A percentile compares a stretch with the other conserved stretches of the same genome.
phyloP scores from a whole-genome alignment of 225 moss, liverwort and hornwort species.

The Bryoerythrophyllum caledonicum region DNA sequence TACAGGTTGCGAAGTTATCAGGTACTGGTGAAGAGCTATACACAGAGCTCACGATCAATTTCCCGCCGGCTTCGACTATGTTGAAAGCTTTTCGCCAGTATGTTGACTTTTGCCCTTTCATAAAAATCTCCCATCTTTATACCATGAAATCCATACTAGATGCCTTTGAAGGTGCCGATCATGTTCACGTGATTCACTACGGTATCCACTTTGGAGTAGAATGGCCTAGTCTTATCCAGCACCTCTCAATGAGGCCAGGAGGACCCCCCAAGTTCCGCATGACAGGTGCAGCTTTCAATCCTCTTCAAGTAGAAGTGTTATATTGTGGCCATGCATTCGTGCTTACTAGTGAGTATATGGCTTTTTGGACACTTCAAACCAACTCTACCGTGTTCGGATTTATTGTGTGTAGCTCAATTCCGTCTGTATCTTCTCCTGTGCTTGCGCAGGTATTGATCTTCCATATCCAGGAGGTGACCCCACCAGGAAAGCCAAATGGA shows the following conservation, averaged over 20 bases:
- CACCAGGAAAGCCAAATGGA: constrained; percentile 36
- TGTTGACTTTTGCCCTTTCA: constrained; percentile 48
- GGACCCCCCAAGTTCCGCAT: constrained; percentile 64
- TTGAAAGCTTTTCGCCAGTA: constrained; percentile 42
- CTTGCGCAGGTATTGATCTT: constrained; percentile 49
- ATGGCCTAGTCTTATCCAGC: constrained; percentile 63
- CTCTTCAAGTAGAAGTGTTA: not conserved
- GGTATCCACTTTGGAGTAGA: constrained; percentile 60
- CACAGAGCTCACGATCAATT: constrained; percentile 37
- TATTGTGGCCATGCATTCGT: not conserved
- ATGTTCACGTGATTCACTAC: constrained; percentile 60
- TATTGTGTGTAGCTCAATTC: not conserved
- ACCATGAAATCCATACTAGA: constrained; percentile 37
- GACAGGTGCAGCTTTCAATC: constrained; percentile 32
- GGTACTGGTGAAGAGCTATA: constrained; percentile 65
- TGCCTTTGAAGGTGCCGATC: constrained; percentile 32
- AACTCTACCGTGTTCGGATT: not conserved
- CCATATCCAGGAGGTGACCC: constrained; percentile 56
- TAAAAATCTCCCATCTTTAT: constrained; percentile 41
- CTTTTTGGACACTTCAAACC: not conserved
- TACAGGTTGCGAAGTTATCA: constrained; percentile 50
- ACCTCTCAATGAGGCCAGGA: constrained; percentile 39
- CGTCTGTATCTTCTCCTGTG: not conserved
- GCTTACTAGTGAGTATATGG: not conserved
- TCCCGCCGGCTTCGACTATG: constrained; percentile 48